Base-by-base conservation (phyloP, 1,284 basidiomycete genomes). In the Pseudozyma sp. region DNA sequence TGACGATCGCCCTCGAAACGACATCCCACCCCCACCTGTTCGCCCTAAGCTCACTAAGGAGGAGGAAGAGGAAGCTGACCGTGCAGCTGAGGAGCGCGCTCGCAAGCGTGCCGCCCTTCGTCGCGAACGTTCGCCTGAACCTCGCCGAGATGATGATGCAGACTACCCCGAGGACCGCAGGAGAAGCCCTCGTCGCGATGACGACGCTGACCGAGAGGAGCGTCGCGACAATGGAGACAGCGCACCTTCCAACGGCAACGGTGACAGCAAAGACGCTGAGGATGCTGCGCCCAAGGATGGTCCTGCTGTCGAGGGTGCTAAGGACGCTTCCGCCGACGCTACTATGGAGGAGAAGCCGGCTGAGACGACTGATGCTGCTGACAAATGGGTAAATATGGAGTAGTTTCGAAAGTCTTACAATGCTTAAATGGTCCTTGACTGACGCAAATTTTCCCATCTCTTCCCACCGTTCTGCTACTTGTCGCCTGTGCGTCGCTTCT, bases 1-100 rank as follows among this genome's bases (percentile, higher is more conserved):
- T 49, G 62, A 74, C n/a, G 66, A 70, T 36, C 57, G 65, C 16
- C 34, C 47, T 35, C 59, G 58, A 18, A 45, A 51, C 18, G 69
- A 65, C 11, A 47, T 59, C 38, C 65, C 65, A 10, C 65, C 65
- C 36, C 63, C 60, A 19, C 60, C 72, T 5, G 40, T 40, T 38
- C 57, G 73, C 13, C 60, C 64, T 7, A 51, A 52, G 47, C 56
- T 70, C 12, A 63, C 44, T 55, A 60, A 62, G 50, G 73, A 71
- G 47, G 73, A 76, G 51, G 49, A 71, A 19, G 69, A 76, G 44
- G 73, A 71, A 51, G 73, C 73, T 13, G 73, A 76, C 45, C 68
- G 73, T 11, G 69, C 73, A 21, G 73, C 73, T 8, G 73, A 76
- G 47, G 73, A 76, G 53, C 63, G 73, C 35, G 73, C 73, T 21